Base-by-base conservation (phyloP, 2,329 filamentous ascomycete species). In the Aspergillus versicolor region DNA sequence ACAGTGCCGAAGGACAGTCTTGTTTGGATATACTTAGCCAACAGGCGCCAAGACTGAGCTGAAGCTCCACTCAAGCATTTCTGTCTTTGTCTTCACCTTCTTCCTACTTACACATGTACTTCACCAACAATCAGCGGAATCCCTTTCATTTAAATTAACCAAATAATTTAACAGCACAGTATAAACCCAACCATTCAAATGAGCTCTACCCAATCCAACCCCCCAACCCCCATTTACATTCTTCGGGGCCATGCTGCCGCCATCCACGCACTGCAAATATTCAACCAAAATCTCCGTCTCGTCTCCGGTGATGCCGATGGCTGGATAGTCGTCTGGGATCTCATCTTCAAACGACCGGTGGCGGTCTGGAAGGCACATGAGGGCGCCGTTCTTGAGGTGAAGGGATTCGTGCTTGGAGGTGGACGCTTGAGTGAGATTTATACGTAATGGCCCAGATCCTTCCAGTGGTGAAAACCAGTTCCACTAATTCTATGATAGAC, bases 271-370 rank as follows among this genome's bases (percentile, higher is more conserved):
- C 81, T 92, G 4, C 78, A 83, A 52, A 93, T 97, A 70, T 80
- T 91, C 63, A 82, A 84, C 52, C 73, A 78, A 41, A 96, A 97
- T 71, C 81, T 84, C 57, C 88, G 90, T 34, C 85, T 99, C 5
- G 79, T 91, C 12, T 94, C 91, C 0, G 93, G 90, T 37, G 94
- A 99, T 75, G 90, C 91, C 8, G 90, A 96, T 42, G 94, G 94
- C 58, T 97, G 89, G 82, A 81, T 96, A 34, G 83, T 96, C 6
- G 77, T 92, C 21, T 99, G 94, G 94, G 88, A 90, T 70, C 78
- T 96, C 40, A 83, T 88, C 24, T 90, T 87, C 51, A 92, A 95
- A 79, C 84, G 94, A 34, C 85, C 93, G 0, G 81, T 86, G 8
- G 90, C 88, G 1, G 90, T 94, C 3, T 99, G 94, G 94, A 88